These are phyloP conservation scores for Penicilliopsis zonata DNA, from an alignment of 495 filamentous ascomycete species.

Conservation along the genomic window DNA sequence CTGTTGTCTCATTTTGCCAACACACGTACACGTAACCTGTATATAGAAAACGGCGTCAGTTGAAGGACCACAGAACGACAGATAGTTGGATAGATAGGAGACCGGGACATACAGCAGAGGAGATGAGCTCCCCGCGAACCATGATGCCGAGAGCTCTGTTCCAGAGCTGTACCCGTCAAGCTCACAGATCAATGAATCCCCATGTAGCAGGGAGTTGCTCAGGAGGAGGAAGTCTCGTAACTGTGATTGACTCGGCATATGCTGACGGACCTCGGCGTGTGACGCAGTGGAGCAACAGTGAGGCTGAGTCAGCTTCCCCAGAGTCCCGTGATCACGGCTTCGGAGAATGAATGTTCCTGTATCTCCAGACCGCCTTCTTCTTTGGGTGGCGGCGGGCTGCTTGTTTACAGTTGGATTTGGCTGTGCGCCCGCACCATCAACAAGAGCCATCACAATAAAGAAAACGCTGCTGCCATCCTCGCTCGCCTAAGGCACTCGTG, in stretches of 20 bases:
- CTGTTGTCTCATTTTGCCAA: no score
- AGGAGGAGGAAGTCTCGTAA: conserved; percentile 2
- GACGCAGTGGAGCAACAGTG: no score
- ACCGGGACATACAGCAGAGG: conserved; percentile 55
- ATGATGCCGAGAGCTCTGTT: conserved; percentile 32
- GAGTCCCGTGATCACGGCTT: conserved; percentile 23
- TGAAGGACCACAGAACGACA: conserved; percentile 1
- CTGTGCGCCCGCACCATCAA: conserved; percentile 12
- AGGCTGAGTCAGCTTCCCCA: conserved; percentile 30
- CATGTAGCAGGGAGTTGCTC: no score
- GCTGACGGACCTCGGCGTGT: no score
- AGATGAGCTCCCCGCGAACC: conserved; percentile 76
- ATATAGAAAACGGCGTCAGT: conserved; percentile 7
- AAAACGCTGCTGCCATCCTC: no score
- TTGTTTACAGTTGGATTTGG: conserved; percentile 19
- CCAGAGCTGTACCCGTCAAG: conserved; percentile 2
- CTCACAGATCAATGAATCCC: no score
- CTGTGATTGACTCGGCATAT: conserved; percentile 1
- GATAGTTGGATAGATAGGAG: neutral
- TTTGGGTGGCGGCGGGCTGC: conserved; percentile 13
- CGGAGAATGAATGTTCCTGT: conserved; percentile 12
- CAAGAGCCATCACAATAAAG: no score
- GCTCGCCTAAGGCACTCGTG: no score
- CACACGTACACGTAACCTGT: conserved; percentile 31
- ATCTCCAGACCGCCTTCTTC: conserved; percentile 20